Evolutionary conservation across 768 basidiomycete species (phyloP), one percentile per base, ranked within the genome.

Genomic region (Boletus rubropictus): DNA sequence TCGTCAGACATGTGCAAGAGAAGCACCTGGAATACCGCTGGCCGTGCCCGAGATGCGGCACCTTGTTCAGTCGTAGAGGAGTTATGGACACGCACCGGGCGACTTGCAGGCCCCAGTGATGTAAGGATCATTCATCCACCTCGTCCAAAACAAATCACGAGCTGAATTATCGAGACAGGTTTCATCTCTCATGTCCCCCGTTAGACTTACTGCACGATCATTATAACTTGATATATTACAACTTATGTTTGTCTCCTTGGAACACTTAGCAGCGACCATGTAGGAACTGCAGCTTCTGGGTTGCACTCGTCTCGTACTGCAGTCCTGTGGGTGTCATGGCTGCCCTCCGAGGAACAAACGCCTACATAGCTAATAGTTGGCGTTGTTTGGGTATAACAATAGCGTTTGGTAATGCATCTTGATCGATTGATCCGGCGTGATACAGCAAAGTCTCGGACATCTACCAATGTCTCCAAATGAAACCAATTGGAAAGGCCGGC

Each of bases 1-100:
- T 64, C 17, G 43, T 51, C 5, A 35, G 65, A 1, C 63, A 64
- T 20, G 44, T 66, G 3, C 47, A 60, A 32, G 62, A 62, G 12
- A 52, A 1, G 6, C 65, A 64, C 33, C 53, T 66, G 5, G 43
- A 21, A 14, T 53, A 48, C 29, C 35, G 34, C 1, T 62, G 65
- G 60, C 52, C 62, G 0, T 64, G 63, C 21, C 49, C 57, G 1
- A 51, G 8, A 3, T 64, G 63, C 12, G 7, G 5, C 3, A 3
- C 25, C 1, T 1, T 44, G 1, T 64, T 60, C 44, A 66, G 50
- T 1, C 65, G 63, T 5, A 38, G 51, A 28, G 49, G 54, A 2
- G 50, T 48, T 1, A 46, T 66, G 57, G 46, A 54, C 0, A 0
- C 20, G 1, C 64, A 66, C 17, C 52, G 51, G 24, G 15, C 10